Percentiles rank a stretch among this genome's conserved stretches.
Evolutionary conservation across 768 basidiomycete species (phyloP).

Genomic region (Leccinum obscurum): DNA sequence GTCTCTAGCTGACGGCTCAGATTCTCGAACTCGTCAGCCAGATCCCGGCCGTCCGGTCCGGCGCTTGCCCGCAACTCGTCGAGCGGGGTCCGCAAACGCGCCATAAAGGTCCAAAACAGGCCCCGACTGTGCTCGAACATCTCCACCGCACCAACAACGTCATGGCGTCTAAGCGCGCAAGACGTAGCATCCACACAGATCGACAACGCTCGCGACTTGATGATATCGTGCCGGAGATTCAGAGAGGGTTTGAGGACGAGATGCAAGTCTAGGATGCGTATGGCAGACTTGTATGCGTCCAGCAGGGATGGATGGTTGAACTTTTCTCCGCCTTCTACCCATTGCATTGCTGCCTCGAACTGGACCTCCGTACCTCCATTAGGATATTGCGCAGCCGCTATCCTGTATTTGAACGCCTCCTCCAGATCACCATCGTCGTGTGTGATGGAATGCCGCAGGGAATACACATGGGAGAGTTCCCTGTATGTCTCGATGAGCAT

Average conservation of each 20-base stretch:
- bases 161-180: conserved; percentile 21
- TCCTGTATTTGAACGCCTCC: conserved; percentile 21
- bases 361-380: conserved; percentile 19
- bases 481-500: conserved; percentile 12
- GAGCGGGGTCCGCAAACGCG: conserved; percentile 25
- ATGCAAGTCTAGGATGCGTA: conserved; percentile 19
- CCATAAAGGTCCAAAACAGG: conserved; percentile 27
- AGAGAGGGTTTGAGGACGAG: conserved; percentile 17
- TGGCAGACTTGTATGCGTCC: conserved; percentile 20
- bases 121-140: conserved; percentile 35
- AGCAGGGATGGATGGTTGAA: conserved; percentile 19
- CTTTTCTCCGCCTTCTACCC: conserved; percentile 22
- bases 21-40: conserved; percentile 23
- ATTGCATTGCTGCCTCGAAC: conserved; percentile 23
- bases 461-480: conserved; percentile 14
- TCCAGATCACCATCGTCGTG: conserved; percentile 20
- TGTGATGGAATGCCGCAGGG: conserved; percentile 12
- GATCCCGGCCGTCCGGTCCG: conserved; percentile 3
- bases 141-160: conserved; percentile 32
- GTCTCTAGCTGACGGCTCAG: conserved; percentile 23
- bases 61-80: conserved; percentile 20
- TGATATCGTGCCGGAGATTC: conserved; percentile 16
- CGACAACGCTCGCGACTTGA: conserved; percentile 12
- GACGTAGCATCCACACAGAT: conserved; percentile 29
- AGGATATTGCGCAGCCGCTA: conserved; percentile 17